phyloP scores from a whole-genome alignment of 352 stramenopile species.

The Globisporangium lucens region DNA sequence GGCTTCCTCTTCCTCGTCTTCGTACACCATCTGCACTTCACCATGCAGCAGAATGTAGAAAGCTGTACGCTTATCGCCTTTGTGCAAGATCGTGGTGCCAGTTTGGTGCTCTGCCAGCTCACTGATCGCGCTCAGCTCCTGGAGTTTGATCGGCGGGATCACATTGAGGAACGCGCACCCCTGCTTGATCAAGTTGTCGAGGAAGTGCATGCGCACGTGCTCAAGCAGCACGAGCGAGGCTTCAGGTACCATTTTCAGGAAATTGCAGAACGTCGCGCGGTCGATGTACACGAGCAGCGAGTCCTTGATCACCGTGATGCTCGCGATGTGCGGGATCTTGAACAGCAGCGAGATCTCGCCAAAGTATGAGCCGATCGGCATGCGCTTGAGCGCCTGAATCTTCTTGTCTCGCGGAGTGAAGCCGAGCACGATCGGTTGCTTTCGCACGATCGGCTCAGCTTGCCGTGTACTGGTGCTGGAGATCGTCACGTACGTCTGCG shows the following conservation, averaged over 20 bases:
- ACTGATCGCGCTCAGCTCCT: constrained; percentile 54
- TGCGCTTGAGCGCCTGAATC: constrained; percentile 51
- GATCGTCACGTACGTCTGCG: constrained; percentile 25
- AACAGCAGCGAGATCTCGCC: constrained; percentile 73
- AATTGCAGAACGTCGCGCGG: constrained; percentile 62
- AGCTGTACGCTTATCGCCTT: constrained; percentile 22
- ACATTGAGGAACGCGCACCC: constrained; percentile 50
- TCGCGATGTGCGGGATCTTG: constrained; percentile 64
- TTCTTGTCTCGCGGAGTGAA: constrained; percentile 22
- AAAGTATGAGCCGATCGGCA: constrained; percentile 60
- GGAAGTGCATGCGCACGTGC: constrained; percentile 57
- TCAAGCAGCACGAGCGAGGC: constrained; percentile 50
- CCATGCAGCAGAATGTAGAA: constrained; percentile 54
- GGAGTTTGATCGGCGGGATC: constrained; percentile 47
- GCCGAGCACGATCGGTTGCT: neutral
- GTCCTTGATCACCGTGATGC: constrained; percentile 56
- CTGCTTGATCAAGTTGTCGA: constrained; percentile 60
- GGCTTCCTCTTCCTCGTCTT: constrained; percentile 6
- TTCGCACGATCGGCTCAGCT: neutral
- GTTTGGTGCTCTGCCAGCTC: constrained; percentile 41
- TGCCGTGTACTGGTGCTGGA: neutral
- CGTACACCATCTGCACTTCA: constrained; percentile 36
- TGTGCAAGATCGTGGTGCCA: constrained; percentile 28
- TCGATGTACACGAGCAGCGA: constrained; percentile 71
- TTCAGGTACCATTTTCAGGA: constrained; percentile 64